Evolutionary conservation across 1,284 basidiomycete genomes (phyloP).

Genomic region (Apiotrichum laibachii): DNA sequence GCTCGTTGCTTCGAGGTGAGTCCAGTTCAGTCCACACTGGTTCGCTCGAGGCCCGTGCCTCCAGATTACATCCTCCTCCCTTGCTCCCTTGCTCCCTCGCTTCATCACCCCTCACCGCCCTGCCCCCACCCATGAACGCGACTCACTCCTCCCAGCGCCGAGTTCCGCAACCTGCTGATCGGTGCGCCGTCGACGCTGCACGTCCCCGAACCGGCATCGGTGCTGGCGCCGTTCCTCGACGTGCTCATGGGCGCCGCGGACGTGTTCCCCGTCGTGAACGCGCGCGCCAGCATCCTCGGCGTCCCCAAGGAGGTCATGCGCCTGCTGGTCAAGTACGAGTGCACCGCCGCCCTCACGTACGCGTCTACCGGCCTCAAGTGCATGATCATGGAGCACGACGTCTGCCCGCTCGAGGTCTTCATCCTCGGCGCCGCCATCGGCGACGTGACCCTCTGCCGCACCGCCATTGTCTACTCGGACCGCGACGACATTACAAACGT

Average conservation of each 20-base stretch:
- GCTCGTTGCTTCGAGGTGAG: constrained; percentile 4
- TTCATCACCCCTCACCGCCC: neutral
- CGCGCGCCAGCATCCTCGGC: constrained; percentile 3
- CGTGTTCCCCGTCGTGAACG: constrained; percentile 9
- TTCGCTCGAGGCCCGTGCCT: no score
- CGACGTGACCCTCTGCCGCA: constrained; percentile 19
- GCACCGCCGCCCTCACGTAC: neutral
- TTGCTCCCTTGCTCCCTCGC: neutral
- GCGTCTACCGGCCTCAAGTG: constrained; percentile 11
- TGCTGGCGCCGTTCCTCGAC: constrained; percentile 6
- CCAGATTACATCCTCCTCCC: neutral
- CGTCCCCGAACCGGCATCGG: neutral
- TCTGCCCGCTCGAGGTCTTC: constrained; percentile 17
- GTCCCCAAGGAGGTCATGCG: constrained; percentile 1
- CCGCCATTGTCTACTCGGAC: constrained; percentile 19
- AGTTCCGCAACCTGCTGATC: neutral
- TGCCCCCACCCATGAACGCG: neutral
- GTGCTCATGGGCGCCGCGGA: neutral
- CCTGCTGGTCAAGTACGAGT: constrained; percentile 8
- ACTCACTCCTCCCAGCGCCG: constrained; percentile 4
- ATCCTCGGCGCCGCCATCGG: constrained; percentile 14
- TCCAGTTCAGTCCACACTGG: neutral
- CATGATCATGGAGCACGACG: constrained; percentile 14
- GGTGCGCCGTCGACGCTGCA: no score
- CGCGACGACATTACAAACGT: constrained; percentile 7